Evolutionary conservation across 2,329 filamentous ascomycete species (phyloP).

Genomic region (Cercospora janseana): DNA sequence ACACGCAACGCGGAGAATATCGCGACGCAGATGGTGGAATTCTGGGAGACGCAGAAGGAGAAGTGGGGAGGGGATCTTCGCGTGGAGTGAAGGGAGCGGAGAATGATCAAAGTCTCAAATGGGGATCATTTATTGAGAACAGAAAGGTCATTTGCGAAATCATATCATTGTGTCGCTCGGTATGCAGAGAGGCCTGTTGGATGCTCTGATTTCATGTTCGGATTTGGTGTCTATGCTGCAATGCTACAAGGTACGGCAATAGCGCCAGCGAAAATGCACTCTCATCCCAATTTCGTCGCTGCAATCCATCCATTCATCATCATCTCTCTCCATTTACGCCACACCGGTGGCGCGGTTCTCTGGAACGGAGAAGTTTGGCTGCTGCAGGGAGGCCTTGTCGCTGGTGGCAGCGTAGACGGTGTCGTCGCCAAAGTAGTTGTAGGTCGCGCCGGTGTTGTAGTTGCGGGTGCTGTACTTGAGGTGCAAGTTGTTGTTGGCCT

Average conservation of each 20-base stretch:
- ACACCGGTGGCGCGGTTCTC: constrained; percentile 22
- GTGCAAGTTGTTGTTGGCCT: constrained; percentile 24
- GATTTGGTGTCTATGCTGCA: too few relatives aligned
- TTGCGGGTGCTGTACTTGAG: constrained; percentile 24
- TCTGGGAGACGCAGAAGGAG: constrained; percentile 8
- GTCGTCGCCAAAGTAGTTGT: constrained; percentile 26
- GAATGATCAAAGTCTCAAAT: not conserved
- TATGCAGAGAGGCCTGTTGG: too few relatives aligned
- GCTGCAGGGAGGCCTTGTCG: constrained; percentile 21
- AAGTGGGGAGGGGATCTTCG: constrained; percentile 9
- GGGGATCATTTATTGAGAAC: not conserved
- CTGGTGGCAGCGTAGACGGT: constrained; percentile 29
- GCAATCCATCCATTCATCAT: not conserved
- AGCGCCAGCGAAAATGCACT: too few relatives aligned
- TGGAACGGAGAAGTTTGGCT: constrained; percentile 21
- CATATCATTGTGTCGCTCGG: too few relatives aligned
- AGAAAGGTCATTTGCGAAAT: not conserved
- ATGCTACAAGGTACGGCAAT: too few relatives aligned
- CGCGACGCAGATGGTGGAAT: constrained; percentile 12
- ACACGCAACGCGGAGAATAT: constrained; percentile 11
- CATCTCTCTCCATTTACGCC: constrained; percentile 7
- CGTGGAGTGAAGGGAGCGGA: not conserved
- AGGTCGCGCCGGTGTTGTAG: constrained; percentile 2
- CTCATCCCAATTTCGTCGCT: not conserved
- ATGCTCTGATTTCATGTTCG: too few relatives aligned